Conservation (phyloP, 495 filamentous ascomycete species). For the Aspergillus cavernicola region DNA sequence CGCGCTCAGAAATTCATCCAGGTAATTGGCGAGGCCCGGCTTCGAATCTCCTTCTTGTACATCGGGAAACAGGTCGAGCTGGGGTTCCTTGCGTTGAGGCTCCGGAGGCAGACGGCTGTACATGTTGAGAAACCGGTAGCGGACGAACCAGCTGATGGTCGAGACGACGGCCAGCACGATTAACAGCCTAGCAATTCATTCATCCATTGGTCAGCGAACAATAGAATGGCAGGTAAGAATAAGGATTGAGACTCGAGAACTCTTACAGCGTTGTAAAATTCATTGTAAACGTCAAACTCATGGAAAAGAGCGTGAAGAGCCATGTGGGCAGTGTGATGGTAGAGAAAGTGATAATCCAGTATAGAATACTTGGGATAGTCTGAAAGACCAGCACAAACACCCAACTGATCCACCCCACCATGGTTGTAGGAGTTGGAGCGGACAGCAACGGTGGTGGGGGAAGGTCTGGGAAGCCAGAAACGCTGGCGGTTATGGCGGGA, state of each 20-base stretch:
- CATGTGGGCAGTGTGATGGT: slow-evolving; percentile 87
- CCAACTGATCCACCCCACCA: slow-evolving; percentile 45
- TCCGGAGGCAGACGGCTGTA: slow-evolving; percentile 90
- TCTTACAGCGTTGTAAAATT: slow-evolving; percentile 90
- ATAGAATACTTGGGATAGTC: slow-evolving; percentile 68
- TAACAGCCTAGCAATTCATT: slow-evolving; percentile 56
- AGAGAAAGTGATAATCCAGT: slow-evolving; percentile 77
- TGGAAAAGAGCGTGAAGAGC: slow-evolving; percentile 92
- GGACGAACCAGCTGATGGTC: slow-evolving; percentile 83
- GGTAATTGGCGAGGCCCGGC: slow-evolving; percentile 85
- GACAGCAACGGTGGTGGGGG: slow-evolving; percentile 26
- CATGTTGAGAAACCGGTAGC: slow-evolving; percentile 93
- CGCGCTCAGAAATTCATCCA: slow-evolving; percentile 97
- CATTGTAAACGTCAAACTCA: slow-evolving; percentile 93
- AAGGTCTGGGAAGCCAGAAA: slow-evolving; percentile 21
- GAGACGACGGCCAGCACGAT: slow-evolving; percentile 73
- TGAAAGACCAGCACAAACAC: slow-evolving; percentile 42
- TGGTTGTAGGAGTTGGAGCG: slow-evolving; percentile 35
- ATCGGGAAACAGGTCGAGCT: slow-evolving; percentile 92
- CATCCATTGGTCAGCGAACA: slow-evolving; percentile 7
- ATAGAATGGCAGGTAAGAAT: not conserved
- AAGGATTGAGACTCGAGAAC: not conserved
- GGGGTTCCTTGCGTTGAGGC: slow-evolving; percentile 91
- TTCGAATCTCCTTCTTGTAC: slow-evolving; percentile 86
- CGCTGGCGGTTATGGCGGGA: slow-evolving; percentile 21